Conservation (phyloP, 2,329 filamentous ascomycete genomes). For the Botrytis squamosa region DNA sequence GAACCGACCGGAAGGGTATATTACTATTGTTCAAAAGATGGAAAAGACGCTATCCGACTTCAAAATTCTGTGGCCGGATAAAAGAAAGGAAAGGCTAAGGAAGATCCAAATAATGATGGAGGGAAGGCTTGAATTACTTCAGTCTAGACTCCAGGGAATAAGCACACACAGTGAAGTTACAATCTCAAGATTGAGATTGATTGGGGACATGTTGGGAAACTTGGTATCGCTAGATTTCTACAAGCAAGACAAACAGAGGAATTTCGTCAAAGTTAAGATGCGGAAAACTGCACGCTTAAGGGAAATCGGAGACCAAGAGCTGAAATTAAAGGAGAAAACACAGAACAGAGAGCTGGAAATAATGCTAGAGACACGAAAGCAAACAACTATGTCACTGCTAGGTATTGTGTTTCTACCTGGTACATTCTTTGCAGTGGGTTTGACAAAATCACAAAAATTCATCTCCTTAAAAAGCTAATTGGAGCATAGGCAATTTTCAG, state of each 20-base stretch:
- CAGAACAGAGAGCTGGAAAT: conserved; percentile 17
- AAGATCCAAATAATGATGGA: background rate
- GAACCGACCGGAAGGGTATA: background rate
- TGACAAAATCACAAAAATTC: fast-evolving
- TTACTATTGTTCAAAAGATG: background rate
- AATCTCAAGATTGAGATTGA: conserved; percentile 19
- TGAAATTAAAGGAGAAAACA: background rate
- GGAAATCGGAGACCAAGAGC: no score
- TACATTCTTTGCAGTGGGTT: conserved; percentile 17
- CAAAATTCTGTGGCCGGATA: background rate
- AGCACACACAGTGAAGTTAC: conserved; percentile 16
- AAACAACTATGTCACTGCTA: conserved; percentile 19
- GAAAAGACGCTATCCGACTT: fast-evolving
- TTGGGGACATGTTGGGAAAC: conserved; percentile 10
- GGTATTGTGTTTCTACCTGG: conserved; percentile 20
- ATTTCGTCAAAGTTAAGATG: no score
- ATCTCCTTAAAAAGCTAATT: background rate
- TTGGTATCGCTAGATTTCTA: conserved; percentile 20
- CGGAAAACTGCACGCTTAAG: no score
- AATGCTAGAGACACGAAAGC: conserved; percentile 19
- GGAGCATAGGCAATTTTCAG: background rate
- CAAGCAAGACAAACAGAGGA: conserved; percentile 12
- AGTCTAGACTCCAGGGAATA: background rate
- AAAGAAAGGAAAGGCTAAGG: background rate
- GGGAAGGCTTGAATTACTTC: background rate